Percentiles rank a stretch among this genome's conserved stretches.
Conservation (phyloP, 2,329 filamentous ascomycete species). For the Aspergillus brunneoviolaceus region DNA sequence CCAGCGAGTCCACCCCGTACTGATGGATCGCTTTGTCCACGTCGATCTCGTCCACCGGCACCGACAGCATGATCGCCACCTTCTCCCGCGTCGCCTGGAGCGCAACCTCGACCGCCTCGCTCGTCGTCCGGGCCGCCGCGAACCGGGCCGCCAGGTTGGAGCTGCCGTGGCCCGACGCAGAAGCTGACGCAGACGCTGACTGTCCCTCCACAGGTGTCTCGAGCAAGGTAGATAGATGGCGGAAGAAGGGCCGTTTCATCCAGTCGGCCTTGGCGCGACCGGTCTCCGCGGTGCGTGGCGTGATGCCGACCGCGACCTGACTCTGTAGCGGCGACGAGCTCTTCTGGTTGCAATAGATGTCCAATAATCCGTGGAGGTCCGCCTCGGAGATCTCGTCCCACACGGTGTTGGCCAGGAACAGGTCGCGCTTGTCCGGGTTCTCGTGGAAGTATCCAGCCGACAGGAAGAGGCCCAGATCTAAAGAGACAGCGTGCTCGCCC, state of each 20-base stretch:
- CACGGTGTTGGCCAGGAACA: background rate
- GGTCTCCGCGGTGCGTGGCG: background rate
- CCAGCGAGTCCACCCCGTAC: slow-evolving; percentile 19
- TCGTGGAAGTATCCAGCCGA: slow-evolving; percentile 27
- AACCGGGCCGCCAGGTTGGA: slow-evolving; percentile 4
- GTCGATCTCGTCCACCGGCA: slow-evolving; percentile 33
- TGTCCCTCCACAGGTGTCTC: background rate
- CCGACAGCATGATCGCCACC: slow-evolving; percentile 35
- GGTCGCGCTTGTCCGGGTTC: slow-evolving; percentile 7
- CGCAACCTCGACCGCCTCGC: slow-evolving; percentile 2
- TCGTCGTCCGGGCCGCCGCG: background rate
- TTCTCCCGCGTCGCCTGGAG: slow-evolving; percentile 27
- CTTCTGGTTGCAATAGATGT: slow-evolving; percentile 11
- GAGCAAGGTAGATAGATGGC: background rate
- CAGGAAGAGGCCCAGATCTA: slow-evolving; percentile 26
- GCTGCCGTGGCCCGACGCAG: background rate
- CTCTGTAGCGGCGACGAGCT: background rate
- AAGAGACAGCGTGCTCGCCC: slow-evolving; percentile 13
- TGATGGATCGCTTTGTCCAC: slow-evolving; percentile 27
- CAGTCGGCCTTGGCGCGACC: slow-evolving; percentile 6
- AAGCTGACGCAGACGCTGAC: no score
- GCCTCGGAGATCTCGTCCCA: slow-evolving; percentile 17
- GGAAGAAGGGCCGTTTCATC: slow-evolving; percentile 7
- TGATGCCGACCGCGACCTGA: slow-evolving; percentile 10
- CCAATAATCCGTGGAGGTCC: slow-evolving; percentile 19